phyloP scores from a whole-genome alignment of 106 monocot species.

The Apostasia ramifera region DNA sequence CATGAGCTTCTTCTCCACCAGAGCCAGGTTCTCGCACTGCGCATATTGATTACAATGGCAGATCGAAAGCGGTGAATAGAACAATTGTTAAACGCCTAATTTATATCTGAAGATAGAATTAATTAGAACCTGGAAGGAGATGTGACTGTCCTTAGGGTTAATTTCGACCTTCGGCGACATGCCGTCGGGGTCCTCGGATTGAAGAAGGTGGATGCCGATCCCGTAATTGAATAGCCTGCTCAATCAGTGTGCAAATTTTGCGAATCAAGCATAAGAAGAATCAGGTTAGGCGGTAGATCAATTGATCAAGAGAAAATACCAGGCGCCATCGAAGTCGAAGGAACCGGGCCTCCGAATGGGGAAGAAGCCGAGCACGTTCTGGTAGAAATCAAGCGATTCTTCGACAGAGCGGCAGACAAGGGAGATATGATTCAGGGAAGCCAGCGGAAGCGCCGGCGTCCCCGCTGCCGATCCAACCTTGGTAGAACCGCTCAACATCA shows the following conservation, averaged over 20 bases:
- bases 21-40: slow-evolving; percentile 60
- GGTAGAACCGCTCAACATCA: not conserved
- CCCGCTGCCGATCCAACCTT: not conserved
- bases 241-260: not conserved
- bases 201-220: slow-evolving; percentile 81
- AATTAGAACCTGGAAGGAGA: slow-evolving; percentile 55
- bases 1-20: slow-evolving; percentile 39
- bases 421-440: slow-evolving; percentile 84
- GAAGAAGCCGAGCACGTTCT: slow-evolving; percentile 75
- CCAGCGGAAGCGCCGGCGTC: slow-evolving; percentile 37
- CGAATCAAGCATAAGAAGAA: not conserved
- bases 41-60: not conserved
- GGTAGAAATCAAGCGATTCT: slow-evolving; percentile 66
- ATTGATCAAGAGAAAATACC: slow-evolving; percentile 27
- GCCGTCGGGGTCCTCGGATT: slow-evolving; percentile 44
- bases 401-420: slow-evolving; percentile 64
- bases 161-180: slow-evolving; percentile 43
- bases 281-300: not conserved
- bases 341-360: slow-evolving; percentile 76
- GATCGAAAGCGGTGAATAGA: too few relatives aligned
- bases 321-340: slow-evolving; percentile 78
- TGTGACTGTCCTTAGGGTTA: slow-evolving; percentile 61
- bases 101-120: too few relatives aligned
- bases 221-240: slow-evolving; percentile 91
- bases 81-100: too few relatives aligned